Evolutionary conservation across 2,329 filamentous ascomycete species (phyloP), one percentile per base, ranked within the genome.

Genomic region (Fusarium praegraminearum): DNA sequence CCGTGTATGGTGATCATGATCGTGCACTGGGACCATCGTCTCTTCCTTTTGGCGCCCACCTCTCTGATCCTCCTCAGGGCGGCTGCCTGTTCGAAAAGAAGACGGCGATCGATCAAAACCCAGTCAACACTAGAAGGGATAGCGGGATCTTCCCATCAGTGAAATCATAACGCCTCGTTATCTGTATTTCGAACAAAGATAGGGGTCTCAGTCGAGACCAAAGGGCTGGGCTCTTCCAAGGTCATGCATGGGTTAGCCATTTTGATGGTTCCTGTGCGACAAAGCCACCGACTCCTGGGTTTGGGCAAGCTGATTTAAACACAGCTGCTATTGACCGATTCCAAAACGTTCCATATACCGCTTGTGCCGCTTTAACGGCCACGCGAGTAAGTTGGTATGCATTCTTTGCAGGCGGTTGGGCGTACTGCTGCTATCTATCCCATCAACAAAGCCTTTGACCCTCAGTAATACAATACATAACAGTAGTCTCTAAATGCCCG

Each of bases 1-100:
- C 70, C 70, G 57, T 73, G 66, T 67, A 67, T 67, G 72, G 57
- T 73, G 72, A 74, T 70, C 68, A 40, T 53, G 70, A 62, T 69
- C 63, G 65, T 71, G 60, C 57, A 66, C 67, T 64, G 41, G 55
- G 26, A 44, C 57, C 43, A 52, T 47, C 59, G 33, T 38, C 38
- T 60, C 52, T 63, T 33, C 28, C 46, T 33, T 20, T 40, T 47
- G 46, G 43, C 38, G 46, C 38, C 57, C 47, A 51, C 61, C 43
- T 36, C 38, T 46, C 43, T 67, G 55, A 46, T 60, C 43, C 43
- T 52, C 53, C 46, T 61, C 50, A 45, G 58, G 16, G 51, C 49
- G 53, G 41, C 33, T 30, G 13, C 36, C 35, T 33, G 65, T 63
- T 20, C 10, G 13, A 18, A 22, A 64, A 44, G 45, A 58, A 67